Base-by-base conservation (phyloP, 331 rosid genomes). In the Prunus yedoensis region DNA sequence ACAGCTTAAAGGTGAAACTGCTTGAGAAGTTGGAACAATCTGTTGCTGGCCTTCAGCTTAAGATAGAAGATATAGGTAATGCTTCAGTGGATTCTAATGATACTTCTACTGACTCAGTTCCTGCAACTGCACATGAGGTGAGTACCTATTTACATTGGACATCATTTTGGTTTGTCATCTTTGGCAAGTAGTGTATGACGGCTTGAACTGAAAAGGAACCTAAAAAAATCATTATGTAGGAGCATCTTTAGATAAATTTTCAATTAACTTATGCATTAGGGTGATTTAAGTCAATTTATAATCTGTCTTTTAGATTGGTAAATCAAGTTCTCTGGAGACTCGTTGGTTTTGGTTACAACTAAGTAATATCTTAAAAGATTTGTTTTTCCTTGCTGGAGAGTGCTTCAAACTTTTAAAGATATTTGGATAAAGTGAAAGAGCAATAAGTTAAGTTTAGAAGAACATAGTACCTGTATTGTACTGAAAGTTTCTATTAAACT, bases 1-100 rank as follows among this genome's bases (percentile, higher is more conserved):
- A 89, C 72, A 89, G 85, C 79, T 89, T 94, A 84, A 89, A 90
- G 87, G 90, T 81, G 28, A 90, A 88, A 83, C 75, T 92, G 71
- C 90, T 94, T 45, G 94, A 85, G 73, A 94, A 94, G 76, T 83
- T 94, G 81, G 97, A 93, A 82, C 96, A 88, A 71, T 94, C 94
- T 73, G 71, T 88, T 57, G 60, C 74, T 56, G 92, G 77, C 77
- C 91, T 94, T 76, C 87, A 83, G 79, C 86, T 94, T 61, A 87
- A 87, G 67, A 83, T 91, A 66, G 82, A 83, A 79, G 94, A 86
- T 73, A 66, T 87, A 66, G 77, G 82, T 46, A 83, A 56, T 71
- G 81, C 80, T 71, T 85, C 92, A 45, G 76, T 80, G 16, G 91
- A 88, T 80, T 74, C 67, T 65, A 70, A 21, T 70, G 85, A 69